Conservation (phyloP, 1,139 yeast species). For the Zygosaccharomyces pseudobailii region DNA sequence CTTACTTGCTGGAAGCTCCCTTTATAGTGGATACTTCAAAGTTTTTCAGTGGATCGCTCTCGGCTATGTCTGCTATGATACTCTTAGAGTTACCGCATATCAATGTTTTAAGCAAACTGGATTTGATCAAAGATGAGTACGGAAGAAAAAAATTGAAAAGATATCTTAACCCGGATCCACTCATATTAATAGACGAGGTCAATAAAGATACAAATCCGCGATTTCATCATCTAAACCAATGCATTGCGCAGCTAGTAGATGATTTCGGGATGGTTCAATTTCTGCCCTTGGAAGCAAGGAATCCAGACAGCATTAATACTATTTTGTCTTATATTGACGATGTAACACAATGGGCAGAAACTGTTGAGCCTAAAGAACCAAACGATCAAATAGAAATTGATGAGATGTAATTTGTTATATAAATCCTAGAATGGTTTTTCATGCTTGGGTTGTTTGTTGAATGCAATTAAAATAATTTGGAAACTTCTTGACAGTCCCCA, state of each 20-base stretch:
- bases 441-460: too few relatives aligned
- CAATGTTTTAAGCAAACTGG: conserved; percentile 80
- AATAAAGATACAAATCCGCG: conserved; percentile 61
- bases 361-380: conserved; percentile 96
- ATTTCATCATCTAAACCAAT: conserved; percentile 65
- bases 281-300: conserved; percentile 78
- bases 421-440: conserved; percentile 21
- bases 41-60: conserved; percentile 89
- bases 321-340: conserved; percentile 92
- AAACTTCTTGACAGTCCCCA: conserved; percentile 53
- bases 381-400: conserved; percentile 65
- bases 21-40: conserved; percentile 86
- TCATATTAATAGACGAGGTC: conserved; percentile 53
- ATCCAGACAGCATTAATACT: conserved; percentile 74
- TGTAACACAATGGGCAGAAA: conserved; percentile 95
- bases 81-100: conserved; percentile 90
- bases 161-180: conserved; percentile 88
- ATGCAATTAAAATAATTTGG: conserved; percentile 11
- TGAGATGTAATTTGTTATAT: conserved; percentile 47
- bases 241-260: conserved; percentile 85
- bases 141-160: conserved; percentile 73
- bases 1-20: conserved; percentile 89
- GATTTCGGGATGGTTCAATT: conserved; percentile 99
- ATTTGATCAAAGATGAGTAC: conserved; percentile 71
- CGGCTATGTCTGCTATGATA: conserved; percentile 99